A percentile compares a stretch with the other conserved stretches of the same genome.
Evolutionary conservation across 2,329 filamentous ascomycete species (phyloP).

Genomic region (Sclerotinia minor): DNA sequence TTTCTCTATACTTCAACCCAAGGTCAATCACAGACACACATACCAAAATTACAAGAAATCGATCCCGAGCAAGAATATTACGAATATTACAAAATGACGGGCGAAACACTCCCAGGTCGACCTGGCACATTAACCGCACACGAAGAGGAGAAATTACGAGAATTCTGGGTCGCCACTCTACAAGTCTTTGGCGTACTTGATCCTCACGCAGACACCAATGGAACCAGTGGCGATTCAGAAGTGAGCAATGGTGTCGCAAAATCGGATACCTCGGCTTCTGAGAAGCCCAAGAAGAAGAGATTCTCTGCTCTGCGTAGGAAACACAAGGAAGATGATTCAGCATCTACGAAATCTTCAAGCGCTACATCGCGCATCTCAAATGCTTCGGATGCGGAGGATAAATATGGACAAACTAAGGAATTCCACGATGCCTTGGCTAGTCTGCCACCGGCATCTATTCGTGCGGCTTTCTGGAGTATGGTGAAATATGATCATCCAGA

Average conservation of each 20-base stretch:
- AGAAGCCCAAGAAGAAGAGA: constrained; percentile 74
- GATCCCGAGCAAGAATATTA: constrained; percentile 27
- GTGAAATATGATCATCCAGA: constrained; percentile 95
- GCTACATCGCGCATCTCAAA: constrained; percentile 30
- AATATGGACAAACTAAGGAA: constrained; percentile 86
- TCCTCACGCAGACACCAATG: constrained; percentile 40
- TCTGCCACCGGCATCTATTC: constrained; percentile 74
- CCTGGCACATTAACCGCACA: constrained; percentile 86
- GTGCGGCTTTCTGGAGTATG: constrained; percentile 86
- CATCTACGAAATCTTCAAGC: constrained; percentile 42
- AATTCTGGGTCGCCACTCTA: constrained; percentile 78
- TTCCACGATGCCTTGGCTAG: constrained; percentile 80
- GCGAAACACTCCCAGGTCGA: constrained; percentile 63
- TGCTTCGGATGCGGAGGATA: constrained; percentile 66
- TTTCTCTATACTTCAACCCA: constrained; percentile 25
- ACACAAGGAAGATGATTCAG: constrained; percentile 54
- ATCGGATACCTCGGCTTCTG: constrained; percentile 33
- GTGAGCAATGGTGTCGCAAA: constrained; percentile 32
- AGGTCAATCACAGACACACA: constrained; percentile 13
- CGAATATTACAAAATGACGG: constrained; percentile 44
- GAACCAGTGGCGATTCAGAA: constrained; percentile 30
- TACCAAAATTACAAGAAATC: constrained; percentile 4
- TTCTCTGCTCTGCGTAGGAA: constrained; percentile 68
- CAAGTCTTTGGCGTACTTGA: constrained; percentile 69
- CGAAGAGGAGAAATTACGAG: constrained; percentile 82